A percentile compares a stretch with the other conserved stretches of the same genome.
phyloP scores from a whole-genome alignment of 495 filamentous ascomycete genomes.

The Hypoxylon fragiforme region DNA sequence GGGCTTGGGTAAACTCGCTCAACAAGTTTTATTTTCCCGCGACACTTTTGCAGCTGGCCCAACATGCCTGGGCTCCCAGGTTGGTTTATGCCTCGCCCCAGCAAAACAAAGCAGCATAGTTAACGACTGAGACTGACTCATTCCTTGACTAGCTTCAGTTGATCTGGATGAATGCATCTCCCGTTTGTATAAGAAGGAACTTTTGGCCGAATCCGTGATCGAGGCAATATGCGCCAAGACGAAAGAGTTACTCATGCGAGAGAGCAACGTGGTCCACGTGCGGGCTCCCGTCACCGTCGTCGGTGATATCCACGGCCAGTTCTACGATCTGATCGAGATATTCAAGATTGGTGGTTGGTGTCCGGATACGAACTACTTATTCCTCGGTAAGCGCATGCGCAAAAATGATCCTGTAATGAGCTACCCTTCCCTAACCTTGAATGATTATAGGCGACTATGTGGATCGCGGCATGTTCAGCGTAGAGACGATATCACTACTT shows the following conservation, averaged over 20 bases:
- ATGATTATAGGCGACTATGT: constrained; percentile 81
- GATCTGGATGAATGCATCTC: constrained; percentile 98
- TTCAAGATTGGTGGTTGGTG: constrained; percentile 97
- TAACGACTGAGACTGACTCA: constrained; percentile 10
- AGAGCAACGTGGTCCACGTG: constrained; percentile 99
- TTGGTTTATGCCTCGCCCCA: constrained; percentile 56
- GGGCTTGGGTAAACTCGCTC: constrained; percentile 14
- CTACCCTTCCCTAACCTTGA: background rate
- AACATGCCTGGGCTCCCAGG: constrained; percentile 89
- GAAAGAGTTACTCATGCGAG: constrained; percentile 97
- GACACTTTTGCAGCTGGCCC: constrained; percentile 26
- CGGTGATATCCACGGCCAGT: constrained; percentile 97
- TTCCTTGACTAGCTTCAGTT: constrained; percentile 72
- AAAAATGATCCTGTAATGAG: background rate
- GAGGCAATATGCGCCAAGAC: constrained; percentile 99
- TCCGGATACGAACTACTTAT: constrained; percentile 97
- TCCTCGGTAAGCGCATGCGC: constrained; percentile 68
- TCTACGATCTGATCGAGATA: constrained; percentile 98
- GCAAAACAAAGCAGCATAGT: constrained; percentile 2
- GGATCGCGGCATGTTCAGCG: constrained; percentile 93
- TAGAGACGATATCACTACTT: constrained; percentile 94
- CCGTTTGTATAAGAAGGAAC: constrained; percentile 91
- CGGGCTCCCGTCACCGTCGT: constrained; percentile 96
- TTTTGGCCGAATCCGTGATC: constrained; percentile 95
- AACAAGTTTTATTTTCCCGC: background rate